Base-by-base conservation (phyloP, 2,329 filamentous ascomycete genomes). In the Thelonectria olida region DNA sequence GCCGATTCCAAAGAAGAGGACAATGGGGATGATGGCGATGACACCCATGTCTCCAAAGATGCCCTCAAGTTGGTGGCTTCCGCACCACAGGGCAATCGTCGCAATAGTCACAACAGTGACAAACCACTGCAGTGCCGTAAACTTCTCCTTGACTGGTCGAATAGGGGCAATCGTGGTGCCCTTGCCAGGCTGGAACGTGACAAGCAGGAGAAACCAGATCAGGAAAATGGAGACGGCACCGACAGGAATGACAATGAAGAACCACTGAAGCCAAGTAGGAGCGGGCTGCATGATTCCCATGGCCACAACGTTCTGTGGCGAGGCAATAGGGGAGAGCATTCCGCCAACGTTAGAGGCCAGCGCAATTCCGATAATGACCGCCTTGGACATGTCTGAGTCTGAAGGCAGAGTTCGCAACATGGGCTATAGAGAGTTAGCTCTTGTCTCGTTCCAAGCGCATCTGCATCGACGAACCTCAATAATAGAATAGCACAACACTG, bases 21-120 rank as follows among this genome's bases (percentile, higher is more conserved):
- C 91, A 52, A 99, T 90, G 6, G 96, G 96, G 62, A 99, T 93
- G 74, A 99, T 97, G 60, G 96, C 96, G 41, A 99, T 92, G 54
- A 99, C 94, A 54, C 96, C 96, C 96, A 99, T 99, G 74, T 99
- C 95, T 55, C 96, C 96, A 73, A 99, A 97, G 0, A 95, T 80
- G 63, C 85, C 80, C 73, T 98, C 93, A 7, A 99, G 85, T 72
- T 96, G 91, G 76, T 98, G 94, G 70, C 90, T 94, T 1, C 92
- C 88, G 73, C 96, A 99, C 96, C 96, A 99, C 10, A 99, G 84
- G 0, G 84, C 83, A 69, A 99, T 99, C 2, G 96, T 99, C 19
- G 84, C 76, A 5, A 99, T 67, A 0, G 96, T 97, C 15, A 97
- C 89, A 25, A 91, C 74, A 31, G 89, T 91, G 72, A 99, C 96